These are phyloP conservation scores for Pythium periplocum DNA, from an alignment of 352 stramenopile species.

Conservation along the genomic window DNA sequence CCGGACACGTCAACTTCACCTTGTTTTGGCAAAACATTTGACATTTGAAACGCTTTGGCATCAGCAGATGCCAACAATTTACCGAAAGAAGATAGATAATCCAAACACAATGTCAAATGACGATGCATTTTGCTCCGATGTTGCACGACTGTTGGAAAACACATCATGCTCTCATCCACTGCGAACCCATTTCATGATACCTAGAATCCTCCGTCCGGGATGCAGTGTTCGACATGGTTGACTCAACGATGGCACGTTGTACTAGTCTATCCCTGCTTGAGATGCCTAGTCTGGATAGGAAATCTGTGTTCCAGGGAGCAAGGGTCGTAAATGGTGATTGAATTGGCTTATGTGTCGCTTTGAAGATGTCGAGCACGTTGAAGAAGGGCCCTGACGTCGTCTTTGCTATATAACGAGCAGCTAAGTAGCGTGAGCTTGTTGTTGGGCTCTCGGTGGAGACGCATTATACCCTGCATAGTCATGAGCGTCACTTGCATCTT, in stretches of 20 bases:
- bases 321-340: too few relatives aligned
- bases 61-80: too few relatives aligned
- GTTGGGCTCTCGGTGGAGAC: constrained; percentile 21
- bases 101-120: too few relatives aligned
- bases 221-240: neutral
- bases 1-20: too few relatives aligned
- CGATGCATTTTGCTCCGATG: too few relatives aligned
- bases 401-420: constrained; percentile 35
- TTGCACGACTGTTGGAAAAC: too few relatives aligned
- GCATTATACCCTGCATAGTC: constrained; percentile 78
- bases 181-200: too few relatives aligned
- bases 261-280: neutral
- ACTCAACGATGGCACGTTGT: neutral
- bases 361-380: constrained; percentile 24
- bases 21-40: too few relatives aligned
- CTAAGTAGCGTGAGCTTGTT: constrained; percentile 39
- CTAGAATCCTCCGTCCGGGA: too few relatives aligned
- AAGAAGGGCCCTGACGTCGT: constrained; percentile 38
- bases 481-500: constrained; percentile 80
- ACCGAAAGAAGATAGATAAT: too few relatives aligned
- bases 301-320: neutral
- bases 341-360: neutral
- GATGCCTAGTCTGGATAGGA: neutral
- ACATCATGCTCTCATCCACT: too few relatives aligned
- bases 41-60: too few relatives aligned